Conservation (phyloP, 768 basidiomycete species). For the Hygrocybe punicea region DNA sequence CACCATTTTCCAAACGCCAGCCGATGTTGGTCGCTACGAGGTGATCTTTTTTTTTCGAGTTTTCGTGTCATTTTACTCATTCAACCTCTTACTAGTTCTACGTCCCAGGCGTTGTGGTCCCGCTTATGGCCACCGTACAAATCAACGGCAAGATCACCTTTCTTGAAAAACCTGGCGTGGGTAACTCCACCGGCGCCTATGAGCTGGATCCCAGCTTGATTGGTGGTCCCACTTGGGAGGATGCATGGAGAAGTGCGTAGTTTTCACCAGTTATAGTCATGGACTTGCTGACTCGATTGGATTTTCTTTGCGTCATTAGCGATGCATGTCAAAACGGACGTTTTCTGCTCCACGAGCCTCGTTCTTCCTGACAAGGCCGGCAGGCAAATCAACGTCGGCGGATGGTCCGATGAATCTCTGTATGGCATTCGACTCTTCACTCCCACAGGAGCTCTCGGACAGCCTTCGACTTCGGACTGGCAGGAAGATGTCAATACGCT, state of each 20-base stretch:
- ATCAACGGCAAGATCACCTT: conserved; percentile 80
- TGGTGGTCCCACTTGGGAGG: conserved; percentile 52
- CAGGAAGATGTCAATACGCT: conserved; percentile 63
- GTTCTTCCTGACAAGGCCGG: conserved; percentile 72
- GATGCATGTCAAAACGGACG: conserved; percentile 66
- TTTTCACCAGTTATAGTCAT: too few species aligned
- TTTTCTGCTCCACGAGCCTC: conserved; percentile 74
- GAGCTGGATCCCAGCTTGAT: conserved; percentile 65
- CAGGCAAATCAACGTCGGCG: conserved; percentile 63
- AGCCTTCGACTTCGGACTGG: conserved; percentile 77
- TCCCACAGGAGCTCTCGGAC: conserved; percentile 63
- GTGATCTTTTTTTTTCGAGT: not conserved
- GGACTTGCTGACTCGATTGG: too few species aligned
- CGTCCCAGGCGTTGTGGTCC: conserved; percentile 63
- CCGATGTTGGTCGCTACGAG: not conserved
- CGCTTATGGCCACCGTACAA: conserved; percentile 70
- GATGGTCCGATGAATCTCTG: conserved; percentile 69
- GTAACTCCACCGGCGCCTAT: conserved; percentile 33
- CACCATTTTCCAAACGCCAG: not conserved
- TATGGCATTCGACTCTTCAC: conserved; percentile 71
- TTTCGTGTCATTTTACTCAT: not conserved
- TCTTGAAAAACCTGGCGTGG: conserved; percentile 53
- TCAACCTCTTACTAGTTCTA: not conserved
- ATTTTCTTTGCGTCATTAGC: conserved; percentile 8
- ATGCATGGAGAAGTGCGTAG: conserved; percentile 31